Evolutionary conservation across 2,329 filamentous ascomycete genomes (phyloP), one percentile per base, ranked within the genome.

Genomic region (Rutstroemia sp.): DNA sequence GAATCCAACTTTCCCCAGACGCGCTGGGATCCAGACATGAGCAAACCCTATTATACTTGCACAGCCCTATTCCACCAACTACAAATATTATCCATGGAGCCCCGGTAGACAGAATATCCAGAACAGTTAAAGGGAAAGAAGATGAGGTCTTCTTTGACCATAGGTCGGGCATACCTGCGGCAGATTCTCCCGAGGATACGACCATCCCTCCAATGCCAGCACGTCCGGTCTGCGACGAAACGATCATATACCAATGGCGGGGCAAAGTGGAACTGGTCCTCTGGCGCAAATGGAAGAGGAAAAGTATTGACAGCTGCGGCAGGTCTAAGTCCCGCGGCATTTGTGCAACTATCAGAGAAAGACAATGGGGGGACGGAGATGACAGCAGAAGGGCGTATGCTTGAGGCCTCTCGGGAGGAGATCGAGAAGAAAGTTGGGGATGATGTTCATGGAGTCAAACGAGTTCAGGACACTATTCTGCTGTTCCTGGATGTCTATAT

Each of bases 371-470:
- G 71, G 60, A 76, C 87, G 41, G 73, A 79, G 54, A 72, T 87
- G 67, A 96, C 92, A 2, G 82, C 83, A 25, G 92, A 96, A 73
- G 81, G 81, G 71, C 87, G 89, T 62, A 96, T 96, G 92, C 80
- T 96, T 14, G 82, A 91, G 69, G 83, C 79, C 2, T 96, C 92
- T 39, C 78, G 88, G 44, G 75, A 84, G 55, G 92, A 96, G 73
- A 82, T 96, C 38, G 77, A 78, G 56, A 89, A 88, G 65, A 78
- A 79, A 38, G 79, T 92, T 1, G 77, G 81, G 1, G 77, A 84
- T 5, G 76, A 84, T 57, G 77, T 86, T 30, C 75, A 75, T 41
- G 83, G 85, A 0, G 69, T 89, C 14, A 74, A 73, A 14, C 79
- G 81, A 49, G 65, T 85, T 6, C 73, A 79, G 48, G 81, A 85